Conservation (phyloP, 2,329 filamentous ascomycete species). For the Pseudopyricularia javanii region DNA sequence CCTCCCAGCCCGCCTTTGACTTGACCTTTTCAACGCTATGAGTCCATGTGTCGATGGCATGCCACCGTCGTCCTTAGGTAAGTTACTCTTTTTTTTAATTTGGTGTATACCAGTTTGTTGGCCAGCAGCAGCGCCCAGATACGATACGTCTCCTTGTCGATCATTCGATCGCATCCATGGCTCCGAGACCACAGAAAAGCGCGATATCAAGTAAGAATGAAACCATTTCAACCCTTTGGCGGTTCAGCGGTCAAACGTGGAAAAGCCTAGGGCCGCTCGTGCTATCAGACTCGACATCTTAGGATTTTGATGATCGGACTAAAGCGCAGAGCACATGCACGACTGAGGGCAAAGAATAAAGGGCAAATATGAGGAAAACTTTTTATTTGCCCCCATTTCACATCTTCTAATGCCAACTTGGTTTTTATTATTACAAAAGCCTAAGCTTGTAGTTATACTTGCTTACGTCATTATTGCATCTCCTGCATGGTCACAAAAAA, state of each 20-base stretch:
- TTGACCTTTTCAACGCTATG: not conserved
- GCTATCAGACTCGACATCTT: slow-evolving; percentile 51
- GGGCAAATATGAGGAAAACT: too few relatives aligned
- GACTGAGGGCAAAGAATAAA: not conserved
- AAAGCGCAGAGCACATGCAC: slow-evolving; percentile 48
- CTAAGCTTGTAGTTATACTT: too few relatives aligned
- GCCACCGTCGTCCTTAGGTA: too few relatives aligned
- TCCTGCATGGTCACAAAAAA: not conserved
- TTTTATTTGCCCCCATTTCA: too few relatives aligned
- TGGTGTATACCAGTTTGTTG: too few relatives aligned
- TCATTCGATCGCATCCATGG: slow-evolving; percentile 27
- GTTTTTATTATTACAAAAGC: too few relatives aligned
- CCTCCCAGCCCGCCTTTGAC: not conserved
- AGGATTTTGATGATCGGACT: slow-evolving; percentile 49
- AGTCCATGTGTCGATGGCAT: too few relatives aligned
- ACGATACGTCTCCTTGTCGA: slow-evolving; percentile 50
- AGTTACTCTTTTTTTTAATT: too few relatives aligned
- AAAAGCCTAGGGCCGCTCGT: slow-evolving; percentile 26
- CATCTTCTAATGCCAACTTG: not conserved
- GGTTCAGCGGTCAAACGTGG: slow-evolving; percentile 5
- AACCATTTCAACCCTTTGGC: not conserved
- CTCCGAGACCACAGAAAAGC: slow-evolving; percentile 47
- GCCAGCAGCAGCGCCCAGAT: slow-evolving; percentile 40
- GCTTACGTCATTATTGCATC: not conserved
- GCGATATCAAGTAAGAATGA: slow-evolving; percentile 36